Evolutionary conservation across 1,139 yeast genomes (phyloP), one percentile per base, ranked within the genome.

Genomic region (Spathaspora sp.): DNA sequence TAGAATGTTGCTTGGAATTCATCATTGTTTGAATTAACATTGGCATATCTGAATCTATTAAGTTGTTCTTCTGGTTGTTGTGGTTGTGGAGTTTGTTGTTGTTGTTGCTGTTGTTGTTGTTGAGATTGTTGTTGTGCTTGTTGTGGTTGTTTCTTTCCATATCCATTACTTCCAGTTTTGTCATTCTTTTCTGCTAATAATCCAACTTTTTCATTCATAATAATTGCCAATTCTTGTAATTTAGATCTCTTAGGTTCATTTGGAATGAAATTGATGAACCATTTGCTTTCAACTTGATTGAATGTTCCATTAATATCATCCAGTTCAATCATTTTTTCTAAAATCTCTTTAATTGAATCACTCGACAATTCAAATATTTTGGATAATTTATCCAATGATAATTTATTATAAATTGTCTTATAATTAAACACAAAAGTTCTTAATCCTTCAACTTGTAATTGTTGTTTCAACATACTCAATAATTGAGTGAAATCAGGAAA

Each of bases 351-450:
- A 42, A 90, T 86, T 51, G 74, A 74, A 18, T 71, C 73, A 51
- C 70, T 74, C 11, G 81, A 66, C 47, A 93, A 72, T 54, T 83
- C 85, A 64, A 91, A 95, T 51, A 82, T 74, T 43, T 74, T 65
- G 27, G 90, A 72, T 56, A 93, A 76, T 57, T 82, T 82, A 20
- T 74, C 66, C 47, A 89, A 66, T n/a, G 96, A 84, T 50, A 91
- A 78, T 55, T 88, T 86, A 51, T 85, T 73, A 71, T 84, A 91
- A 60, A 83, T 84, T 34, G 84, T 67, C 62, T 88, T 89, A 72
- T 86, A 90, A 55, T 89, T 84, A 76, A 89, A 88, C 56, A 93
- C 76, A 65, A 87, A 93, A 23, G 97, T 89, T 70, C 96, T 82
- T 62, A 93, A 78, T 44, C 97, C 96, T 69, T 89, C 97, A 47